Conservation (phyloP, 1,139 yeast genomes). For the Citeromyces hawaiiensis region DNA sequence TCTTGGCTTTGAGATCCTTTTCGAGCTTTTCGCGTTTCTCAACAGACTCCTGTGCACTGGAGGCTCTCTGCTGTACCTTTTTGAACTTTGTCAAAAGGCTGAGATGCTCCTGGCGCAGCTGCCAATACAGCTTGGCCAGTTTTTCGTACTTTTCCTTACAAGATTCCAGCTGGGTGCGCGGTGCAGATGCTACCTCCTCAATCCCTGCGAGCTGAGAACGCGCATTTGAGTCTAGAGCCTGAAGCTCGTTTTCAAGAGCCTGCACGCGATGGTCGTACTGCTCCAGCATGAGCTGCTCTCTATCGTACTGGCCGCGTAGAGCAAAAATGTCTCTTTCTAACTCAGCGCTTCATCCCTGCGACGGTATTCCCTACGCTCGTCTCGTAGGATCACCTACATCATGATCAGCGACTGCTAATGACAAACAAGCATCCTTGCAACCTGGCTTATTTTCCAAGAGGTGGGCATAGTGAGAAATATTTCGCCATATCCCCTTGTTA, state of each 20-base stretch:
- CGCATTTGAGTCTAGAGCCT: conserved; percentile 49
- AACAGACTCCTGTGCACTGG: conserved; percentile 87
- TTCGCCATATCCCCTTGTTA: too few relatives aligned
- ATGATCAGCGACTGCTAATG: too few relatives aligned
- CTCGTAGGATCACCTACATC: too few relatives aligned
- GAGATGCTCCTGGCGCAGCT: conserved; percentile 84
- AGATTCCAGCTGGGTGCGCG: conserved; percentile 64
- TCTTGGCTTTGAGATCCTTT: conserved; percentile 74
- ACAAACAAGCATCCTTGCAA: too few relatives aligned
- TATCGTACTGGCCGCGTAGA: conserved; percentile 73
- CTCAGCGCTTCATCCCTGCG: conserved; percentile 70
- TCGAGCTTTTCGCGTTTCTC: conserved; percentile 76
- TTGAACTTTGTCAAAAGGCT: conserved; percentile 69
- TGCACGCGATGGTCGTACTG: conserved; percentile 85
- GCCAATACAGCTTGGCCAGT: conserved; percentile 80
- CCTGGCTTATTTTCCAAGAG: too few relatives aligned
- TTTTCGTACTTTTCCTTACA: conserved; percentile 89
- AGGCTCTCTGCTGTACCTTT: conserved; percentile 77
- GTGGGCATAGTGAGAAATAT: too few relatives aligned
- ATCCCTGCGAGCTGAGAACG: conserved; percentile 66
- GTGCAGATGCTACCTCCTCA: conserved; percentile 54
- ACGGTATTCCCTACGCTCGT: too few relatives aligned
- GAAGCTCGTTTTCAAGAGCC: conserved; percentile 64
- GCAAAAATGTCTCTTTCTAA: conserved; percentile 70
- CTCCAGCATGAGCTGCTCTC: conserved; percentile 70